phyloP scores from a whole-genome alignment of 805 yeast species.

The Barnettozyma populi region DNA sequence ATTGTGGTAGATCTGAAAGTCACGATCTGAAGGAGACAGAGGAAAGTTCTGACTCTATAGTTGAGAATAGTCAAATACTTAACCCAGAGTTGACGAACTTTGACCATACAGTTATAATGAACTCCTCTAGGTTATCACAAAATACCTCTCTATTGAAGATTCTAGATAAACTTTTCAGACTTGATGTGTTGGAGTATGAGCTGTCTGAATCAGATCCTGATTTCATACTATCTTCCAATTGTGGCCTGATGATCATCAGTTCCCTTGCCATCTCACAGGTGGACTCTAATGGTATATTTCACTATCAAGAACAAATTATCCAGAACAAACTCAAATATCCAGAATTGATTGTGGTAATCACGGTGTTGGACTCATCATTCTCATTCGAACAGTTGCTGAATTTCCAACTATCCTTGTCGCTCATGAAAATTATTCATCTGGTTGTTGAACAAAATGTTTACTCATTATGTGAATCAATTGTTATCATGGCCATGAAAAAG shows the following conservation, averaged over 20 bases:
- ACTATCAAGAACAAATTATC: conserved; percentile 3
- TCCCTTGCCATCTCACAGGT: conserved; percentile 11
- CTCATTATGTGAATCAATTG: conserved; percentile 6
- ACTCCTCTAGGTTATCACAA: conserved; percentile 5
- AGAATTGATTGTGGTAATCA: conserved; percentile 8
- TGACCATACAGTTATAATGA: conserved; percentile 2
- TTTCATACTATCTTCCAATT: conserved; percentile 11
- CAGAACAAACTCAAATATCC: conserved; percentile 4
- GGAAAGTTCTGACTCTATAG: background rate
- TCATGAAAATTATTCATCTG: conserved; percentile 9
- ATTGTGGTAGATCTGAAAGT: background rate
- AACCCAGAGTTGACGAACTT: background rate
- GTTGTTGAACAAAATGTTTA: background rate
- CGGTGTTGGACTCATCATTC: background rate
- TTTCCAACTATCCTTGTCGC: conserved; percentile 14
- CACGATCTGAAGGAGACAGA: background rate
- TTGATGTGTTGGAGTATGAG: conserved; percentile 16
- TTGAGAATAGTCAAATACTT: background rate
- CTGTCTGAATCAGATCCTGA: conserved; percentile 14
- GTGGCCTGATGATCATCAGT: conserved; percentile 13
- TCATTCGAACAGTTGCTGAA: conserved; percentile 6
- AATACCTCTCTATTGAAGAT: conserved; percentile 1
- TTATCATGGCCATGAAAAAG: background rate
- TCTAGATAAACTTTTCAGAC: background rate
- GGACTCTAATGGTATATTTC: conserved; percentile 8